Base-by-base conservation (phyloP, 2,329 filamentous ascomycete genomes). In the Epichloe aotearoae region DNA sequence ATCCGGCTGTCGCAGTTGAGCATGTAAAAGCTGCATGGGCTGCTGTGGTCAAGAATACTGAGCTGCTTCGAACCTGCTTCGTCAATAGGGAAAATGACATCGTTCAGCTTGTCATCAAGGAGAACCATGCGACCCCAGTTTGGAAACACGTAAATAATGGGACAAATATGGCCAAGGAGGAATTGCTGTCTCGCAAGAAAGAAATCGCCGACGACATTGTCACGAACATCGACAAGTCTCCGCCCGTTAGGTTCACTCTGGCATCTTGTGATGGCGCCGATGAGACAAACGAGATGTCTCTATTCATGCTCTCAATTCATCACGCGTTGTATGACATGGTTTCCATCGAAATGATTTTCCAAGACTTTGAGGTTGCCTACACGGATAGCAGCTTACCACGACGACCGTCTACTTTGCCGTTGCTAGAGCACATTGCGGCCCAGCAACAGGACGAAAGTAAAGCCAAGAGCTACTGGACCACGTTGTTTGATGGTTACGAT, bases 301-400 rank as follows among this genome's bases (percentile, higher is more conserved):
- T 67, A 4, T 57, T 62, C 36, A 59, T 55, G 50, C 50, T 68
- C 14, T 60, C 63, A 4, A 62, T 68, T n/a, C 64, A 67, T 47
- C 66, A 69, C 45, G 56, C 63, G 14, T 59, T 69, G 2, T 69
- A 68, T 47, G 66, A 69, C 51, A 62, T 57, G 6, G 59, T 62
- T 36, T 64, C 64, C 1, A 58, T 69, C 15, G 52, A 57, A 1
- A 58, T 68, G 60, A 49, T 68, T 30, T 46, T 68, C 30, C 57
- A 63, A 3, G 64, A 68, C 19, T 57, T 66, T 46, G 56, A 60
- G 10, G 47, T 54, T 3, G 55, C 56, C 4, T 67, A 67, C 53
- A 6, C 56, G 61, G 11, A 56, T 56, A 46, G 56, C 62, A 46
- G 26, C 17, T 17, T 46, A n/a, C 26, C 43, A n/a, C 15, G 12